Conservation (phyloP, 129 eudicot genomes). For the Saussurea involucrata region DNA sequence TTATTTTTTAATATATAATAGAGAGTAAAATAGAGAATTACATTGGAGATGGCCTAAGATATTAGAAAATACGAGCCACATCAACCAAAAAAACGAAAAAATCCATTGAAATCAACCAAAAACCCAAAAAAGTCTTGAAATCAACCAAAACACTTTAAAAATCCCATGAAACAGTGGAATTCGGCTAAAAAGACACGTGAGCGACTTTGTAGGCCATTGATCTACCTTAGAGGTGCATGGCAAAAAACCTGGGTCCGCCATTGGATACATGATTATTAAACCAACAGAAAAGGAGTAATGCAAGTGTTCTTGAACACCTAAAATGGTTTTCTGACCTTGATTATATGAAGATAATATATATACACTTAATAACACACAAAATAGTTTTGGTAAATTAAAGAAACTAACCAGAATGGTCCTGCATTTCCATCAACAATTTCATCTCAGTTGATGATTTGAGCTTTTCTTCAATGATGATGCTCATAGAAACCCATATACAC, state of each 20-base stretch:
- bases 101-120: no score
- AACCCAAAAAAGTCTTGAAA: no score
- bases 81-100: no score
- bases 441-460: constrained; percentile 46
- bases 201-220: background rate
- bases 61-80: no score
- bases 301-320: background rate
- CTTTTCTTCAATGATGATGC: constrained; percentile 48
- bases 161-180: background rate
- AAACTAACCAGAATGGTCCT: constrained; percentile 72
- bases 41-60: no score
- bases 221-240: background rate
- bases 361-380: background rate
- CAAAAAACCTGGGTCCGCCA: background rate
- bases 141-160: no score
- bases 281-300: background rate
- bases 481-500: constrained; percentile 30
- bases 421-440: constrained; percentile 74
- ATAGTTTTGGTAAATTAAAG: background rate
- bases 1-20: no score
- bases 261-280: background rate
- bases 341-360: background rate
- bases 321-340: background rate
- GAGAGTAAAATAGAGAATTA: no score
- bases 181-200: background rate